Conservation (phyloP, 768 basidiomycete genomes). For the Podaxis sp. region DNA sequence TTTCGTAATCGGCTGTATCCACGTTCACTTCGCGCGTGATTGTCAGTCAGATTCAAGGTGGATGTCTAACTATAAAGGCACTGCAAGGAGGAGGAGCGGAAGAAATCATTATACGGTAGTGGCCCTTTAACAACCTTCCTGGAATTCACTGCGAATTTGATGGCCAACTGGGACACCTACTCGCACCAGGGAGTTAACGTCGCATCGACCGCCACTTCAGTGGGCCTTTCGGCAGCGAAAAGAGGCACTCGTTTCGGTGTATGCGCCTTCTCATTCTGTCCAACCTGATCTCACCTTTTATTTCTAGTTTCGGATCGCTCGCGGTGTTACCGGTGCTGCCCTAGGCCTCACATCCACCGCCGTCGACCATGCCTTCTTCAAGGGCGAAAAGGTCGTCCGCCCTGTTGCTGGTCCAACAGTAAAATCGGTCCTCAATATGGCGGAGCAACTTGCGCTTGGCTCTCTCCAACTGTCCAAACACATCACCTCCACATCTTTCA, state of each 20-base stretch:
- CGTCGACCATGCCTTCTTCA: conserved; percentile 68
- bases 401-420: conserved; percentile 58
- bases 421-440: conserved; percentile 57
- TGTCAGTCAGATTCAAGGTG: not conserved
- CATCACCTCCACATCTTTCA: conserved; percentile 70
- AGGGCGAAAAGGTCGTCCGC: conserved; percentile 55
- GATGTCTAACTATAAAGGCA: not conserved
- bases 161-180: conserved; percentile 49
- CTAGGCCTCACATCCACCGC: conserved; percentile 56
- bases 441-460: conserved; percentile 70
- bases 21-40: not conserved
- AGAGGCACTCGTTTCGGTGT: conserved; percentile 69
- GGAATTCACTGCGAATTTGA: conserved; percentile 14
- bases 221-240: conserved; percentile 70
- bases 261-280: conserved; percentile 19
- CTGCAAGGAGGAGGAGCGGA: not conserved
- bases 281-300: conserved; percentile 3
- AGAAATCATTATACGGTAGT: not conserved
- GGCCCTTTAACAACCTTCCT: not conserved
- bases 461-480: conserved; percentile 77
- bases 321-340: conserved; percentile 56
- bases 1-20: not conserved
- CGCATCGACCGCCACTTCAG: conserved; percentile 59
- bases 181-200: conserved; percentile 62
- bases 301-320: conserved; percentile 64